Evolutionary conservation across 768 basidiomycete genomes (phyloP).

Genomic region (Tylopilus plumbeoviolaceoides): DNA sequence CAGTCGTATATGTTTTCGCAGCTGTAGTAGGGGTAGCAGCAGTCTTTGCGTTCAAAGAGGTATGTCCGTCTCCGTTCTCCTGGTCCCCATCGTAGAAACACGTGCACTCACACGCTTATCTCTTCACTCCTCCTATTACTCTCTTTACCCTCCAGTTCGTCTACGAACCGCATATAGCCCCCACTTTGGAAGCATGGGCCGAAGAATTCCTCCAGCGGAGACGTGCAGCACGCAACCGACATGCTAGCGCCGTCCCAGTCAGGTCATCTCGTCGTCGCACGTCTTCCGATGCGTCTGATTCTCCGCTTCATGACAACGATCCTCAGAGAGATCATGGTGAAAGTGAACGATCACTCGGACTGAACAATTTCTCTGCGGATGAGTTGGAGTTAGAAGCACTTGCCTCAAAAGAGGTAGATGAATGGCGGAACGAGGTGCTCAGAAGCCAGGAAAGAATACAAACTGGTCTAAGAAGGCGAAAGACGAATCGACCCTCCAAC

Average conservation of each 20-base stretch:
- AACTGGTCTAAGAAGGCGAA: constrained; percentile 8
- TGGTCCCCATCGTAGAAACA: constrained; percentile 5
- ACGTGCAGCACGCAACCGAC: constrained; percentile 25
- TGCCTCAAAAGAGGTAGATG: constrained; percentile 44
- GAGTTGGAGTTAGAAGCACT: constrained; percentile 51
- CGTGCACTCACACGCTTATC: constrained; percentile 20
- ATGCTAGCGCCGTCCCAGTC: constrained; percentile 24
- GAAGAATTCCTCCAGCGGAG: constrained; percentile 32
- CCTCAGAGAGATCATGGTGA: not conserved
- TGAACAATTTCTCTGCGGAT: constrained; percentile 16
- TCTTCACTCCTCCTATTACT: not conserved
- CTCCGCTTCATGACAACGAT: constrained; percentile 8
- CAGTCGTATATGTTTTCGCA: constrained; percentile 47
- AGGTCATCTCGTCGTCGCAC: constrained; percentile 15
- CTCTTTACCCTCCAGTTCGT: constrained; percentile 43
- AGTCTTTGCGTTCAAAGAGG: constrained; percentile 56
- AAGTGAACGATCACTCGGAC: constrained; percentile 9
- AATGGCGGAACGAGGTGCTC: constrained; percentile 48
- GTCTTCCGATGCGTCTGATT: constrained; percentile 8
- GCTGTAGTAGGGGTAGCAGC: constrained; percentile 49
- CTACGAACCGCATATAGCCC: constrained; percentile 68
- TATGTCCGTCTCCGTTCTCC: constrained; percentile 24
- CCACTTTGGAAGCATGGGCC: constrained; percentile 46
- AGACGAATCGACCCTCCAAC: not conserved
- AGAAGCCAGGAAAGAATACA: constrained; percentile 22